Evolutionary conservation across 2,329 filamentous ascomycete genomes (phyloP).

Genomic region (Purpureocillium lavendulum): DNA sequence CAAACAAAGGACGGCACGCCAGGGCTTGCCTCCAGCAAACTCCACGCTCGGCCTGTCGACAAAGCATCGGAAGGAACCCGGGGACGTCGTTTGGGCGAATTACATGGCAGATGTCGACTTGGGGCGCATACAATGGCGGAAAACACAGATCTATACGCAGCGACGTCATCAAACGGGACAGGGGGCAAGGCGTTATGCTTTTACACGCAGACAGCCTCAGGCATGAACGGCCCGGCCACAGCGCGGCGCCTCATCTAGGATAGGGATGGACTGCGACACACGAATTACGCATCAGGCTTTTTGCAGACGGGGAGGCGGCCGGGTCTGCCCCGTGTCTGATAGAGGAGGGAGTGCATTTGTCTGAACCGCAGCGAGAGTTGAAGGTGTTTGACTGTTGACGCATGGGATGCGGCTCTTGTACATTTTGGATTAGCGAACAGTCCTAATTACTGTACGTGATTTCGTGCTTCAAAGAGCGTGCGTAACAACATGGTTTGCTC

Average conservation of each 20-base stretch:
- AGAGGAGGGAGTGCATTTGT: slow-evolving; percentile 11
- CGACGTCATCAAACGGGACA: slow-evolving; percentile 5
- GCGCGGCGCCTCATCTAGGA: slow-evolving; percentile 7
- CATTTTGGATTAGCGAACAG: slow-evolving; percentile 11
- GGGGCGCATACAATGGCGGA: neutral
- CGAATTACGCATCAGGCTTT: slow-evolving; percentile 7
- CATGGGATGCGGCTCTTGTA: slow-evolving; percentile 6
- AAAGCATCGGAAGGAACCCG: neutral
- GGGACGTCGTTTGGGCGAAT: neutral
- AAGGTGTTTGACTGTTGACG: slow-evolving; percentile 4
- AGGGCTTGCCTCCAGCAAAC: neutral
- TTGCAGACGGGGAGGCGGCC: slow-evolving; percentile 1
- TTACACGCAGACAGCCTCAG: slow-evolving; percentile 4
- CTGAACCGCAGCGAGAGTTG: slow-evolving; percentile 7
- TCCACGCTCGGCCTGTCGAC: neutral
- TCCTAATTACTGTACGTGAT: slow-evolving; percentile 5
- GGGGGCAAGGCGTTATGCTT: slow-evolving; percentile 8
- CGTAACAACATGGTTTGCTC: too few relatives aligned
- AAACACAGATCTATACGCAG: slow-evolving; percentile 6
- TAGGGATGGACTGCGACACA: slow-evolving; percentile 6
- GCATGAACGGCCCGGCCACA: slow-evolving; percentile 4
- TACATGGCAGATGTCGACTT: neutral
- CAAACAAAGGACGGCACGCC: neutral
- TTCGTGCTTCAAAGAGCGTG: neutral
- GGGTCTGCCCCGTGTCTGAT: slow-evolving; percentile 5